Base-by-base conservation (phyloP, 805 yeast genomes). In the Myxozyma sirexii region DNA sequence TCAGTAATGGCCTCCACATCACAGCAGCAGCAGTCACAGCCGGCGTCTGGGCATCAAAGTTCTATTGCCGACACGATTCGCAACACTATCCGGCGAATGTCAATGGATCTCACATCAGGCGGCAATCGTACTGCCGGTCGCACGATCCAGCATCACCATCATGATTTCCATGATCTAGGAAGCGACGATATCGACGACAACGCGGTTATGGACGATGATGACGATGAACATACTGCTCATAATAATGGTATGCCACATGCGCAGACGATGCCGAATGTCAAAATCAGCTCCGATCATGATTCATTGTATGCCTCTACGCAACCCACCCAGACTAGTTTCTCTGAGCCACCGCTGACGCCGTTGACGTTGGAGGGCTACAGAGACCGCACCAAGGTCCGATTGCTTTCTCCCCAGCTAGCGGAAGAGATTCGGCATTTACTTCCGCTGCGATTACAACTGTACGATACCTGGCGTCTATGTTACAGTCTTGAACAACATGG, bases 401-500 rank as follows among this genome's bases (percentile, higher is more conserved):
- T 93, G 7, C 69, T 93, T 57, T 76, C 78, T n/a, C 68, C 69
- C 5, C 87, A 82, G 51, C 75, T 93, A 68, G 94, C 94, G 0
- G 87, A 82, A 59, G 90, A 90, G 56, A 79, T 93, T 37, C 78
- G 97, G 46, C 76, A 78, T 27, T 79, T 90, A 54, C 71, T 94
- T 60, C 97, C 97, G 0, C 80, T 89, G 3, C 77, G 97, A 48
- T 76, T 88, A 41, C 97, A 90, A 71, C 77, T 93, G 24, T 83
- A 83, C 62, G 85, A 87, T 39, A 80, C 81, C 4, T 94, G 98
- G 99, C 74, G 80, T 4, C 73, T 94, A 51, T 72, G 85, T 1
- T 93, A 92, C 71, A 86, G 94, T n/a, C 74, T 90, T 61, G 97
- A 92, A 67, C 97, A 90, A 72, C 89, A 91, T 71, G 99, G 99